Evolutionary conservation across 192 early-diverging fungal genomes (phyloP).

Genomic region (Mortierella claussenii): DNA sequence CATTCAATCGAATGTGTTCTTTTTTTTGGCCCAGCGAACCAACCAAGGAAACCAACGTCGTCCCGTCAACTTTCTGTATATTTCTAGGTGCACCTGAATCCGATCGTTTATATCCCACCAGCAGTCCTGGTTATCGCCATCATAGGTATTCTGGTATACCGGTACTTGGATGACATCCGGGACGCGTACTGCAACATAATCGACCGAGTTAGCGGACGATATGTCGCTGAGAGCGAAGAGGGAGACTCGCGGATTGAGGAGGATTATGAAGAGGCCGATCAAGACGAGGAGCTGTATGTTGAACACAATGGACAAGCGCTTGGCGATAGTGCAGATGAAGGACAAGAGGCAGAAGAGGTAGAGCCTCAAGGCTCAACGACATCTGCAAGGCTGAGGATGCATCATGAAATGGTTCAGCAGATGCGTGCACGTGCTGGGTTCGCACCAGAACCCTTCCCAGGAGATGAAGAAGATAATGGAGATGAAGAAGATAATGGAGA

Average conservation of each 20-base stretch:
- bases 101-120: slow-evolving; percentile 46
- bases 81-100: slow-evolving; percentile 25
- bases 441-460: slow-evolving; percentile 51
- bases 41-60: not conserved
- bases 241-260: slow-evolving; percentile 2
- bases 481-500: slow-evolving; percentile 8
- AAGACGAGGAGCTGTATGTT: slow-evolving; percentile 1
- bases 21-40: not conserved
- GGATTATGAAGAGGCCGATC: slow-evolving; percentile 11
- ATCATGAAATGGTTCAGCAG: slow-evolving; percentile 52
- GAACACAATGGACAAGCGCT: slow-evolving; percentile 4
- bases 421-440: slow-evolving; percentile 49
- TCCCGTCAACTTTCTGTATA: too few species aligned
- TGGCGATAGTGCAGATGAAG: not conserved
- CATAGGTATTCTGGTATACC: slow-evolving; percentile 18
- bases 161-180: slow-evolving; percentile 13
- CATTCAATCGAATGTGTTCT: not conserved
- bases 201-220: slow-evolving; percentile 1
- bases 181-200: not conserved
- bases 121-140: slow-evolving; percentile 34
- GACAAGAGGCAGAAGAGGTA: not conserved
- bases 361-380: slow-evolving; percentile 41
- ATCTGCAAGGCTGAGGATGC: slow-evolving; percentile 45
- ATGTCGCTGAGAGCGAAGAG: slow-evolving; percentile 8
- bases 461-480: slow-evolving; percentile 12